phyloP scores from a whole-genome alignment of 1,284 basidiomycete species.

The Crepidotus sp. region DNA sequence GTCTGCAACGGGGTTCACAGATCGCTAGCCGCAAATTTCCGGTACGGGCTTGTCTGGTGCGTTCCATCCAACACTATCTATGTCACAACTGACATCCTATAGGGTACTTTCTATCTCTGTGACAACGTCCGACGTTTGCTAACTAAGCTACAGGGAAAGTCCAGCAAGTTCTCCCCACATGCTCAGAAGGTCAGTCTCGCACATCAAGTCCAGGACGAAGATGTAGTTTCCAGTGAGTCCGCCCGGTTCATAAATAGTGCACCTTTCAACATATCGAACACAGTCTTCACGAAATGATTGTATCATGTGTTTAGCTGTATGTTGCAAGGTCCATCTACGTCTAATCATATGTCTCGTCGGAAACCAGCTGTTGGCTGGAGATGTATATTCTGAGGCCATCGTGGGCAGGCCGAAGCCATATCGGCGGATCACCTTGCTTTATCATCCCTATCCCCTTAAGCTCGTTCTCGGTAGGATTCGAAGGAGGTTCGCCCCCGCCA shows the following conservation, averaged over 20 bases:
- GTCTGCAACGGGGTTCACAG: slow-evolving; percentile 91
- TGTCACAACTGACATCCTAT: not conserved
- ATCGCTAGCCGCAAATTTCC: slow-evolving; percentile 83
- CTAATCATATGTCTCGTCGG: slow-evolving; percentile 38
- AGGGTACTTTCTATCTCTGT: slow-evolving; percentile 10
- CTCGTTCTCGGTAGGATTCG: slow-evolving; percentile 32
- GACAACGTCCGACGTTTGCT: not conserved
- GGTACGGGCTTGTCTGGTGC: slow-evolving; percentile 85
- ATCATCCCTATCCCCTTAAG: slow-evolving; percentile 37
- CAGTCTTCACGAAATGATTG: slow-evolving; percentile 34
- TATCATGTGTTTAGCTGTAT: slow-evolving; percentile 2
- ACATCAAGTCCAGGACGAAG: slow-evolving; percentile 88
- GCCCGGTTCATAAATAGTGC: not conserved
- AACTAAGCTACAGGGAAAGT: slow-evolving; percentile 56
- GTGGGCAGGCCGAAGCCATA: slow-evolving; percentile 64
- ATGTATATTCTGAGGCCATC: slow-evolving; percentile 55
- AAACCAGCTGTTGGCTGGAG: slow-evolving; percentile 30
- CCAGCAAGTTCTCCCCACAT: slow-evolving; percentile 85
- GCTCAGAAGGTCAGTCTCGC: slow-evolving; percentile 88
- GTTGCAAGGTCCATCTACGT: no score
- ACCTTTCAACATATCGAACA: not conserved
- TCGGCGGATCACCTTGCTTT: slow-evolving; percentile 30
- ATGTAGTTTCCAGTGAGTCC: slow-evolving; percentile 83
- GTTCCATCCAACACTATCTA: slow-evolving; percentile 21
- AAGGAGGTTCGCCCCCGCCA: slow-evolving; percentile 29